These are phyloP conservation scores for Cercospora sesami DNA, from an alignment of 2,329 filamentous ascomycete genomes.

Conservation along the genomic window DNA sequence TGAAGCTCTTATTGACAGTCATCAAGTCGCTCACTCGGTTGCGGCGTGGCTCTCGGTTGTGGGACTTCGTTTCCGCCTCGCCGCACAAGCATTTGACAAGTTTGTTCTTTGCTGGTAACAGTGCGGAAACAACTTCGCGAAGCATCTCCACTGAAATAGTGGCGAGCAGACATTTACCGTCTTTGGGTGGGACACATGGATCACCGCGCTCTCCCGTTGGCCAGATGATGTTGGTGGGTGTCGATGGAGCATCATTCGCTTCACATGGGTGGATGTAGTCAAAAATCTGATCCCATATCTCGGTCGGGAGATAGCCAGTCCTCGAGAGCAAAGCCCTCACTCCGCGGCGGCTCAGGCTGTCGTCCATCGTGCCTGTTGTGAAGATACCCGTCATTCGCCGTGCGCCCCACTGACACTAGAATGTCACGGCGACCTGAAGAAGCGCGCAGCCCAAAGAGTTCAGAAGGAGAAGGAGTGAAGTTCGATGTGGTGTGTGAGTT, in stretches of 20 bases:
- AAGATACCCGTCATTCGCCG: neutral
- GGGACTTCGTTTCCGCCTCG: constrained; percentile 7
- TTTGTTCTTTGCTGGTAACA: constrained; percentile 20
- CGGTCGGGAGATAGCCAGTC: neutral
- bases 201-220: neutral
- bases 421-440: neutral
- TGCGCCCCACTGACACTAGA: neutral
- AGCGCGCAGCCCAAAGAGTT: neutral
- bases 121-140: constrained; percentile 23
- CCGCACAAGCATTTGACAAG: constrained; percentile 20
- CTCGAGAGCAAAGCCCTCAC: neutral
- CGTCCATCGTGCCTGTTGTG: neutral
- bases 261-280: neutral
- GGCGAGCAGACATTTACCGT: constrained; percentile 15
- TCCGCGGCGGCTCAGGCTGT: neutral
- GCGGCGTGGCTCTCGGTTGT: constrained; percentile 9
- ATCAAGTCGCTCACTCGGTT: constrained; percentile 32
- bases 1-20: constrained; percentile 30
- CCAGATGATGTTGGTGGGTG: neutral
- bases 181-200: constrained; percentile 18
- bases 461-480: neutral
- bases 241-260: neutral
- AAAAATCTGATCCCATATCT: neutral
- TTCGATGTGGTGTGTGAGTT: neutral
- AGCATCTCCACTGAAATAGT: constrained; percentile 30